Evolutionary conservation across 2,329 filamentous ascomycete genomes (phyloP).

Genomic region (Diplodia mutila): DNA sequence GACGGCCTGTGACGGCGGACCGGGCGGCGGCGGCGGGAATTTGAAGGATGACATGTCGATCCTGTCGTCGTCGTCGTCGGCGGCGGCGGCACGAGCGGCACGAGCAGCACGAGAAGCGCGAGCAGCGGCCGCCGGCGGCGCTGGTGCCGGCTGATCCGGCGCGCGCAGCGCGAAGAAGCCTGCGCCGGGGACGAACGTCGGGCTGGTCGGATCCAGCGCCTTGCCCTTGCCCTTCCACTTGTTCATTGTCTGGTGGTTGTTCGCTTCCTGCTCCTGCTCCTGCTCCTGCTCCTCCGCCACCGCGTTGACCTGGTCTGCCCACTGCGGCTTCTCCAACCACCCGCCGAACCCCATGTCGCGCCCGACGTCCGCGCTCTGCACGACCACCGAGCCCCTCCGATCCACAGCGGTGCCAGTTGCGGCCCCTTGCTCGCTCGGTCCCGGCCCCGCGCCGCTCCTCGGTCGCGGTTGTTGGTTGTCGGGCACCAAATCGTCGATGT

Average conservation of each 20-base stretch:
- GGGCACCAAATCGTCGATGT: constrained; percentile 14
- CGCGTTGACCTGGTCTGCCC: no score
- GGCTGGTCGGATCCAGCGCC: constrained; percentile 7
- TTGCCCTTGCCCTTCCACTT: constrained; percentile 1
- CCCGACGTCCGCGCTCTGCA: neutral
- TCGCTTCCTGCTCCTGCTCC: no score
- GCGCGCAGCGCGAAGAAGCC: neutral
- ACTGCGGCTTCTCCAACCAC: neutral
- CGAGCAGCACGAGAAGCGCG: no score
- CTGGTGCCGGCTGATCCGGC: neutral
- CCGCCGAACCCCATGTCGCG: constrained; percentile 3
- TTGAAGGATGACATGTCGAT: neutral
- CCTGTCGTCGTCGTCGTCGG: neutral
- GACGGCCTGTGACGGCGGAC: neutral
- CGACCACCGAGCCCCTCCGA: neutral
- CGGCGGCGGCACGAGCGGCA: neutral
- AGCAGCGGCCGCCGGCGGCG: neutral
- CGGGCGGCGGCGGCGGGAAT: neutral
- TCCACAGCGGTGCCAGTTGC: neutral
- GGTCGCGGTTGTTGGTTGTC: neutral
- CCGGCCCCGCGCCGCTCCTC: no score
- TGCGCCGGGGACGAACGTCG: constrained; percentile 12
- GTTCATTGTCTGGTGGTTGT: neutral
- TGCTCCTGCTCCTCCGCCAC: no score
- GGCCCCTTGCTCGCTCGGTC: neutral